Base-by-base conservation (phyloP, 2,329 filamentous ascomycete species). In the Fusarium sp. region DNA sequence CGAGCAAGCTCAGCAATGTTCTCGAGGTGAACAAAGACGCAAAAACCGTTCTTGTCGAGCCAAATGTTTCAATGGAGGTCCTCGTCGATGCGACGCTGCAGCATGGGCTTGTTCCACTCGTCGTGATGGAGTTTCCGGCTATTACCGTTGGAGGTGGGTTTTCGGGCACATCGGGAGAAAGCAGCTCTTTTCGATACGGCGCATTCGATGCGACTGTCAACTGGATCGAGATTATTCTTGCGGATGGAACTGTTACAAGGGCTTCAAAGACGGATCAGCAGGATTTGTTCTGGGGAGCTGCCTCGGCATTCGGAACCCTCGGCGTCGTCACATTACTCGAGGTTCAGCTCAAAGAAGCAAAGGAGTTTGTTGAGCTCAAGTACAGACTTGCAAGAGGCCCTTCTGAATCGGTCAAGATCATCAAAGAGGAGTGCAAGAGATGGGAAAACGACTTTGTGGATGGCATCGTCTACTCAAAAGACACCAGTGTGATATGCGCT, bases 91-190 rank as follows among this genome's bases (percentile, higher is more conserved):
- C 84, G 5, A 87, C 88, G 1, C 71, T 89, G n/a, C 77, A 79
- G 20, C 77, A 85, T 53, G 83, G 83, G 2, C 79, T 91, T 2
- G 80, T 91, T 3, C 89, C 90, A 1, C 86, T 87, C 0, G 88
- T 92, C 0, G 89, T 91, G 7, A 90, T 90, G 86, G 89, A 92
- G 73, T 91, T 92, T 58, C 89, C 88, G 3, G 89, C 88, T n/a
- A 92, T 92, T 74, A 92, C 90, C 3, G 87, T 86, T 7, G 90
- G 89, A 24, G 90, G 90, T 35, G 89, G 87, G 5, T 91, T 90
- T 76, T 86, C 87, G 44, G 80, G 89, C 3, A 90, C 87, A 1
- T 86, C 88, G 9, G 90, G 89, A 13, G 90, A 92, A 76, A 91
- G 88, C 77, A 90, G 86, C 71, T 89, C 86, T 11, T 91, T 90